These are phyloP conservation scores for Piromyces sp. DNA, from an alignment of 192 early-diverging fungal genomes.

Conservation along the genomic window DNA sequence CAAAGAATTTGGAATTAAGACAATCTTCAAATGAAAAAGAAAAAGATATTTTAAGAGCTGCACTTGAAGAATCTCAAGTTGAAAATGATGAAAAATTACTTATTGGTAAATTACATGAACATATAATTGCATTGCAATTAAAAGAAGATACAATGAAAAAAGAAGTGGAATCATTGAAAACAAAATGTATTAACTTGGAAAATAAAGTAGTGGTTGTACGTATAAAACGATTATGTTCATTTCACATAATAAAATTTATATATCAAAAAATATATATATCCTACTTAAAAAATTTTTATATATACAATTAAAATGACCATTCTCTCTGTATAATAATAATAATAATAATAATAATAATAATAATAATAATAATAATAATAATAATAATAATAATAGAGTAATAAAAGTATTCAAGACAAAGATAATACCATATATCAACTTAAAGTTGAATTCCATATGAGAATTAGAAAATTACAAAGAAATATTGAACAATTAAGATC, in stretches of 20 bases:
- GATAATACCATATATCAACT: conserved; percentile 22
- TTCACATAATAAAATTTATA: no score
- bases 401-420: conserved; percentile 16
- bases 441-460: conserved; percentile 13
- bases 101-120: conserved; percentile 35
- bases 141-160: conserved; percentile 13
- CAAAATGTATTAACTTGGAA: conserved; percentile 15
- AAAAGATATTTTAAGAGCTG: conserved; percentile 18
- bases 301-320: no score
- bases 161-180: conserved; percentile 12
- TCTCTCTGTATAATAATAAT: no score
- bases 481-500: conserved; percentile 13
- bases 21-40: conserved; percentile 20
- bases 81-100: conserved; percentile 32
- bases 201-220: conserved; percentile 15
- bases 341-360: no score
- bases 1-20: conserved; percentile 13
- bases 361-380: no score
- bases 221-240: no score
- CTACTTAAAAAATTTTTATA: no score
- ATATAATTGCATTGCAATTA: conserved; percentile 30
- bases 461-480: conserved; percentile 14
- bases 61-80: conserved; percentile 31
- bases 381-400: conserved; percentile 12
- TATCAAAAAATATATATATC: no score